Conservation (phyloP, 495 filamentous ascomycete genomes). For the Ramalina intermedia region DNA sequence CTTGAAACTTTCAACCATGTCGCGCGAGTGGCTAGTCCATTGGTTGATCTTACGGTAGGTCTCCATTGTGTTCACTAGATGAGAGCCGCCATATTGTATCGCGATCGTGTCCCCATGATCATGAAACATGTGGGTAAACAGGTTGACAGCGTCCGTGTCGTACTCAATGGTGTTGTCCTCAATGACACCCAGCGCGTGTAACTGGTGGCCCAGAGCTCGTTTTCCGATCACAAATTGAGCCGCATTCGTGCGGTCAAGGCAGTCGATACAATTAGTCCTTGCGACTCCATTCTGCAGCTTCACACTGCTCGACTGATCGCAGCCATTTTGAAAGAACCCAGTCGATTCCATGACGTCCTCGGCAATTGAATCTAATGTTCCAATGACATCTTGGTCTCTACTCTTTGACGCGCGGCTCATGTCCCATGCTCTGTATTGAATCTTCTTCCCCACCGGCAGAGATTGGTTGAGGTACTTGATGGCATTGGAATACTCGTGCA, state of each 20-base stretch:
- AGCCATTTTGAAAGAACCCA: conserved; percentile 89
- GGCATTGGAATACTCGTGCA: conserved; percentile 76
- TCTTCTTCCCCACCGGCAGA: conserved; percentile 66
- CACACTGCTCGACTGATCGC: conserved; percentile 43
- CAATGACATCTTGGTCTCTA: conserved; percentile 92
- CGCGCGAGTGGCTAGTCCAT: conserved; percentile 91
- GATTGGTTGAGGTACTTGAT: conserved; percentile 93
- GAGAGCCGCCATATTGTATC: conserved; percentile 92
- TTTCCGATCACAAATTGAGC: conserved; percentile 99
- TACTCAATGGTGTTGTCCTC: conserved; percentile 68
- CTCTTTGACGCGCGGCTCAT: conserved; percentile 94
- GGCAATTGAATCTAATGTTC: conserved; percentile 74
- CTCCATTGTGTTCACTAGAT: conserved; percentile 97
- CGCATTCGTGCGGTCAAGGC: conserved; percentile 89
- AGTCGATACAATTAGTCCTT: conserved; percentile 96
- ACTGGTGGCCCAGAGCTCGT: conserved; percentile 76
- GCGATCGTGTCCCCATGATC: conserved; percentile 96
- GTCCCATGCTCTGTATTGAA: conserved; percentile 89
- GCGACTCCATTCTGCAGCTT: conserved; percentile 84
- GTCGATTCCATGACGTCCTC: conserved; percentile 73
- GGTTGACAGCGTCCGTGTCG: conserved; percentile 87
- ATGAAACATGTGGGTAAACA: conserved; percentile 95
- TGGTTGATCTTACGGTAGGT: conserved; percentile 98
- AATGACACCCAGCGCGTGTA: conserved; percentile 84
- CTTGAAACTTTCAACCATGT: conserved; percentile 99